Evolutionary conservation across 208 protist species (phyloP), one percentile per base, ranked within the genome.

Genomic region (Herpetomonas samuelpessoai): DNA sequence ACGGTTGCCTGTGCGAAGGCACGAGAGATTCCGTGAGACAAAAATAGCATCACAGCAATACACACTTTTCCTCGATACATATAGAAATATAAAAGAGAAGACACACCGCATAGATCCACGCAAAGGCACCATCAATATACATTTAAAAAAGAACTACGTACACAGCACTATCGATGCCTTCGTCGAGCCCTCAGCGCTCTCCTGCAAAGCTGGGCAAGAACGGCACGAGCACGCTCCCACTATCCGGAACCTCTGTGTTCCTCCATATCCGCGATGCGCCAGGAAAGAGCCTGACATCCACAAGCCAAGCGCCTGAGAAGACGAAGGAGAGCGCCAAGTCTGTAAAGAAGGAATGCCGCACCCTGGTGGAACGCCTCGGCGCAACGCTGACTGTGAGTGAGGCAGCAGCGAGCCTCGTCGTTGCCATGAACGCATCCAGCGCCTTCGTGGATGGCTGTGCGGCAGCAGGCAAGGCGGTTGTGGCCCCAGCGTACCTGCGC

Each of bases 361-460:
- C 30, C 48, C 71, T 64, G 26, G 71, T 61, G 21, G 52, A 76
- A 31, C 62, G 71, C 45, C 68, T 91, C n/a, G 84, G 84, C n/a
- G 84, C 71, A 50, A 68, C 69, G 9, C 62, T 91, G 1, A 81
- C 76, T 38, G 41, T 86, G 6, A 86, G 78, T 41, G 78, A 79
- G 10, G 51, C 46, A 2, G 71, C 71, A 2, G 84, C 84, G 0
- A 70, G 83, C 38, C 38, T 91, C 10, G 61, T 91, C 30, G 65
- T 91, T 10, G 80, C 79, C 55, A 62, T 83, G 55, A 54, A 76
- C 48, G 80, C 74, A 41, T 81, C 45, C 46, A 25, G 54, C 0
- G 35, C 76, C 14, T 55, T 81, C 25, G 39, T 89, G 14, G 54
- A 62, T 2, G 66, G 48, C 24, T 27, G 45, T 21, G 57, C 51